Conservation (phyloP, 1,139 yeast genomes). For the Kodamaea ohmeri region DNA sequence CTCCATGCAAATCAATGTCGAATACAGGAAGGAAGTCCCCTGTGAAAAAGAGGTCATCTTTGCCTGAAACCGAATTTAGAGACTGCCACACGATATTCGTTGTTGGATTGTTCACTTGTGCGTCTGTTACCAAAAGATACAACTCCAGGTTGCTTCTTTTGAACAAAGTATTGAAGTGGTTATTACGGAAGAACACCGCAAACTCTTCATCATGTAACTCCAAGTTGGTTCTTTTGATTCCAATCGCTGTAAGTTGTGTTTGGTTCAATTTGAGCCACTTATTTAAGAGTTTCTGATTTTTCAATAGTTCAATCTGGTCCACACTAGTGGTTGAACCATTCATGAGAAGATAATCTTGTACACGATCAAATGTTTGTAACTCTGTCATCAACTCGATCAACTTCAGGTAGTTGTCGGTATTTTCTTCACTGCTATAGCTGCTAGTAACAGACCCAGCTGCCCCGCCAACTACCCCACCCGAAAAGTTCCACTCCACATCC, state of each 20-base stretch:
- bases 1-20: conserved; percentile 22
- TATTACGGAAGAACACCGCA: conserved; percentile 75
- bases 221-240: conserved; percentile 47
- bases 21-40: conserved; percentile 53
- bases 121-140: conserved; percentile 68
- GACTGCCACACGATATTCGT: conserved; percentile 73
- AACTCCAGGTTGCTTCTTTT: conserved; percentile 50
- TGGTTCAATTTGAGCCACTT: conserved; percentile 52
- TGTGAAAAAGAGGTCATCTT: conserved; percentile 61
- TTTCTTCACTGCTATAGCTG: conserved; percentile 12
- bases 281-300: conserved; percentile 21
- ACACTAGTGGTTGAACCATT: conserved; percentile 12
- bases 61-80: conserved; percentile 61
- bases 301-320: conserved; percentile 12
- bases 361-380: conserved; percentile 42
- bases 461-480: conserved; percentile 3
- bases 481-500: conserved; percentile 15
- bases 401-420: conserved; percentile 20
- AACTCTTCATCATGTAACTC: conserved; percentile 41
- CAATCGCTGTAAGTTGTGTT: conserved; percentile 70
- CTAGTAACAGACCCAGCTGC: not conserved
- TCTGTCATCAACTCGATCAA: conserved; percentile 23
- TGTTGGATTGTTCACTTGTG: conserved; percentile 50
- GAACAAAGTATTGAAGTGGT: conserved; percentile 74
- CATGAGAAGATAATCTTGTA: conserved; percentile 40